Conservation (phyloP, 495 filamentous ascomycete genomes). For the Aspergillus sparsus region DNA sequence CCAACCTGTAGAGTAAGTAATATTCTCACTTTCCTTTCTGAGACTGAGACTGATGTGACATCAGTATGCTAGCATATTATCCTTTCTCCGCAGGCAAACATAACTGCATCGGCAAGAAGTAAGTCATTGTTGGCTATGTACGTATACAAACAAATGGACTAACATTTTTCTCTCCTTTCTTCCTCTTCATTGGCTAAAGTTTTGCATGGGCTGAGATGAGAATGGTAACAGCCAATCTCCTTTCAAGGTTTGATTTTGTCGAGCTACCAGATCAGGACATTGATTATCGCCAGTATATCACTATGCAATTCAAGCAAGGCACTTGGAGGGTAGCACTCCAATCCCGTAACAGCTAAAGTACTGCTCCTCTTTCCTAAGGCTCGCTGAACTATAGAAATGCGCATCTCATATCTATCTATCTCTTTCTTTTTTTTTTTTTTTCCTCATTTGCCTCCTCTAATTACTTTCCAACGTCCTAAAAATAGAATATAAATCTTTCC, state of each 20-base stretch:
- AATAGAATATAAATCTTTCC: too few species aligned
- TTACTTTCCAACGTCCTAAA: too few species aligned
- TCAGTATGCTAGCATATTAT: slow-evolving; percentile 6
- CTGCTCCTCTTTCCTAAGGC: too few species aligned
- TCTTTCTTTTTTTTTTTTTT: too few species aligned
- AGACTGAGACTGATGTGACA: too few species aligned
- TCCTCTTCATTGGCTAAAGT: neutral
- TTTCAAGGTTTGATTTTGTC: slow-evolving; percentile 1
- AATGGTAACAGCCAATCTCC: slow-evolving; percentile 3
- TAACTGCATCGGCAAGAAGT: slow-evolving; percentile 8
- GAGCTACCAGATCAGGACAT: slow-evolving; percentile 5
- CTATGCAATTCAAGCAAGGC: slow-evolving; percentile 13
- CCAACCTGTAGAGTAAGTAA: neutral
- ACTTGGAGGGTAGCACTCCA: too few species aligned
- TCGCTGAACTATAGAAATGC: too few species aligned
- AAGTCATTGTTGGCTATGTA: slow-evolving; percentile 2
- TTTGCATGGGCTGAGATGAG: slow-evolving; percentile 11
- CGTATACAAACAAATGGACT: too few species aligned
- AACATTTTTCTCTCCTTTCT: too few species aligned
- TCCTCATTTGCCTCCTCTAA: too few species aligned
- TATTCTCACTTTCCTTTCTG: neutral
- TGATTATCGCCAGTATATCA: slow-evolving; percentile 13
- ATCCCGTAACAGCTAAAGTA: too few species aligned
- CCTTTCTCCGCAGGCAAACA: slow-evolving; percentile 12
- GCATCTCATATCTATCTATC: too few species aligned